Evolutionary conservation across 2,329 filamentous ascomycete species (phyloP), one percentile per base, ranked within the genome.

Genomic region (Aaosphaeria arxii): DNA sequence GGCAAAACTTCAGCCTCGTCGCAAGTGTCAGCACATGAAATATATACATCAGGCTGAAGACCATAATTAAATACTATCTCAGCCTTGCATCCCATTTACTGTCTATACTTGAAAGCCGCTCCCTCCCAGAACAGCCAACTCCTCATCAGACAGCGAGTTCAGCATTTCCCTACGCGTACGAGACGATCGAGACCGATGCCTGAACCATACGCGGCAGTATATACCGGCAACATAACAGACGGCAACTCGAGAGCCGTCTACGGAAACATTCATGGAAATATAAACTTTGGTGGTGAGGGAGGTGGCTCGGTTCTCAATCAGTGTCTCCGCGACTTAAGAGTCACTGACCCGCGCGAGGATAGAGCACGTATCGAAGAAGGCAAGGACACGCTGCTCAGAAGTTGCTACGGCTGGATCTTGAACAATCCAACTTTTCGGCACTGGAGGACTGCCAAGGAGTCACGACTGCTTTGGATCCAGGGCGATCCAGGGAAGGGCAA

Each of bases 401-500:
- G 61, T 17, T 64, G 58, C 1, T 72, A 67, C 45, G 30, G 38
- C 7, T 73, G 68, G 70, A 59, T 73, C 35, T 53, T 71, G 1
- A 47, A 60, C 6, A 48, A 69, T 28, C 11, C 41, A 5, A 52
- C 55, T 11, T 71, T 68, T 32, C 33, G 33, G 4, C 38, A 48
- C 32, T 73, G 66, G 56, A 57, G 44, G 1, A 35, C 56, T 9
- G 44, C 57, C 32, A 5, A 50, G 6, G 31, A 56, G 4, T 51
- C 43, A 17, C 54, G 55, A 24, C 43, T 70, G 13, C 58, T 73
- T 24, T 73, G 69, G 71, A 67, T 73, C 38, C 62, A 63, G 40
- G 69, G 68, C 42, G 46, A 54, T 35, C 49, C 44, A 5, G 49
- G 52, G 29, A 71, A 72, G 48, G 70, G 71, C 13, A 74, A 73